Base-by-base conservation (phyloP, 2,329 filamentous ascomycete genomes). In the Phialocephala sp. region DNA sequence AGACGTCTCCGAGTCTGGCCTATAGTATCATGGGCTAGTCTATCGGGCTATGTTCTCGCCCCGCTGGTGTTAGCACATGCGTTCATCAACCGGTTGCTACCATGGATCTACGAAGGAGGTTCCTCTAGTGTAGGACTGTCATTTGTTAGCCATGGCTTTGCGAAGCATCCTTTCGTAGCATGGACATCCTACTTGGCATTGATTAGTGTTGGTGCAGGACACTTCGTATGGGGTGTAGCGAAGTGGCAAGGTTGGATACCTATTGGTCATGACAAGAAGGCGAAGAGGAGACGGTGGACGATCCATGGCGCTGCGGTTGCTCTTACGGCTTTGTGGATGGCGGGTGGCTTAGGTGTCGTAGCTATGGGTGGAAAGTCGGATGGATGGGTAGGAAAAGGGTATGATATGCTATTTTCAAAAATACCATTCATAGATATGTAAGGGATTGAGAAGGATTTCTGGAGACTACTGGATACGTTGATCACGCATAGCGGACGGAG, bases 71-170 rank as follows among this genome's bases (percentile, higher is more conserved):
- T 84, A 0, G 87, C 87, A 6, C 94, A 98, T 77, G 85, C 90
- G 2, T 85, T 89, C 68, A 83, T 93, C 65, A 97, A 96, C 77
- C 87, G 94, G 39, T 79, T 87, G 2, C 81, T 96, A 32, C 94
- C 95, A 1, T 78, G 94, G 39, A 81, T 87, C 35, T 85, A 93
- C 54, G 91, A 96, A 62, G 94, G 94, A 8, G 93, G 94, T 66
- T 93, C 89, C 73, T 91, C 92, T n/a, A 90, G 94, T 62, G 89
- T 97, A 47, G 91, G 92, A 0, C 81, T 98, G 14, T 89, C 87
- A 14, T 98, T 91, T 76, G 89, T 97, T 8, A 87, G 89, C 14
- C 94, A 98, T 78, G 92, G 92, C 2, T 95, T 97, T 75, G 88
- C 91, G 36, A 84, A 87, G 15, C 89, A 92, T 73, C 88, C 89